These are phyloP conservation scores for Nakataea oryzae DNA, from an alignment of 2,329 filamentous ascomycete species.

Conservation along the genomic window DNA sequence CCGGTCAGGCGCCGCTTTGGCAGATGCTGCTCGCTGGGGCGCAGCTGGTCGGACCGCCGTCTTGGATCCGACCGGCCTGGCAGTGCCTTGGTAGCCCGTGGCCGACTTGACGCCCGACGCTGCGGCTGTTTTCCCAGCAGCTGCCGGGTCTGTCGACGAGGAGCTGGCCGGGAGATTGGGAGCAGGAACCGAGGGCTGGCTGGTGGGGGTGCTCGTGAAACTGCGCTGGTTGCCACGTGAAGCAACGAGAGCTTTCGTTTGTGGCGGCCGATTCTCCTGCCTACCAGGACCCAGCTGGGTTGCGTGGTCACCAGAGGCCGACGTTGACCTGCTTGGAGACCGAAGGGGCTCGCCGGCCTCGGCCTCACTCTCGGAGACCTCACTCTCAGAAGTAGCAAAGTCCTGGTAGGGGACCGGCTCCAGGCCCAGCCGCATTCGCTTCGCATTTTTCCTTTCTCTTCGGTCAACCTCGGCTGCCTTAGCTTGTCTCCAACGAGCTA, in stretches of 20 bases:
- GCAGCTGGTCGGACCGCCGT: too few relatives aligned
- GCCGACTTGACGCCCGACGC: background rate
- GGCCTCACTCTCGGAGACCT: background rate
- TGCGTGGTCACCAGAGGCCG: background rate
- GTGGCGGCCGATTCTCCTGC: background rate
- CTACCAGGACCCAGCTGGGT: background rate
- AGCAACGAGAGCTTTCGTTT: background rate
- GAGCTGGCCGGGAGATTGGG: background rate
- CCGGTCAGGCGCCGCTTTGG: background rate
- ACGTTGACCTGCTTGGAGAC: background rate
- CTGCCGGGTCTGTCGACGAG: background rate
- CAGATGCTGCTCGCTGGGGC: background rate
- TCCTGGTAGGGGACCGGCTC: background rate
- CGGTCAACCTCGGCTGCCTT: background rate
- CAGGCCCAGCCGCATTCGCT: constrained; percentile 27
- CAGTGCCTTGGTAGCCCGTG: constrained; percentile 24
- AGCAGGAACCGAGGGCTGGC: background rate
- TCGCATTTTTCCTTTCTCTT: constrained; percentile 25
- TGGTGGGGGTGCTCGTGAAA: constrained; percentile 6
- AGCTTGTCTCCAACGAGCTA: background rate
- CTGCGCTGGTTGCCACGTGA: constrained; percentile 5
- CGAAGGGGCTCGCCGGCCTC: too few relatives aligned
- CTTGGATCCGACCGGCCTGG: constrained; percentile 3
- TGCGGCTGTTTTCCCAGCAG: background rate
- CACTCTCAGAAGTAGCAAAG: background rate